phyloP scores from a whole-genome alignment of 345 rosid species.

The Melaleuca alternifolia region DNA sequence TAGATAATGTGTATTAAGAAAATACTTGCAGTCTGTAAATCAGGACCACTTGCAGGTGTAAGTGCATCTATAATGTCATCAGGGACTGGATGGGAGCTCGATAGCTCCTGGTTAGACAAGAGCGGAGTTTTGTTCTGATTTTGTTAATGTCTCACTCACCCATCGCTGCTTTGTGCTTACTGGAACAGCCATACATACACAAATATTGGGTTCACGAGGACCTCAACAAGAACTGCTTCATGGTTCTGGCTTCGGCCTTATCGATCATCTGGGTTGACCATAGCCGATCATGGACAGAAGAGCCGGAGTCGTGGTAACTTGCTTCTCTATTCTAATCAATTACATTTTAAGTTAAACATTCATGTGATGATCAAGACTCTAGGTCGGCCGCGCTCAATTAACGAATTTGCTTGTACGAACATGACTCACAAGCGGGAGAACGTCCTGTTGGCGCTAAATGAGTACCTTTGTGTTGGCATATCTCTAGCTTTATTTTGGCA shows the following conservation, averaged over 20 bases:
- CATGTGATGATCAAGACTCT: not conserved
- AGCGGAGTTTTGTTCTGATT: not conserved
- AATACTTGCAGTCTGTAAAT: not conserved
- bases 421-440: not conserved
- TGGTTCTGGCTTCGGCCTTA: not conserved
- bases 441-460: not conserved
- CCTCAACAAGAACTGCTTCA: not conserved
- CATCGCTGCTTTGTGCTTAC: not conserved
- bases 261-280: not conserved
- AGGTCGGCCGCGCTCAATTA: not conserved
- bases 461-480: not conserved
- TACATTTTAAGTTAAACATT: not conserved
- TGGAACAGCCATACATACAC: not conserved
- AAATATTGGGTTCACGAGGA: not conserved
- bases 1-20: not conserved
- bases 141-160: not conserved
- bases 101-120: not conserved
- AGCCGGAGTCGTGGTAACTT: not conserved
- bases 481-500: not conserved
- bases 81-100: not conserved
- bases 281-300: not conserved
- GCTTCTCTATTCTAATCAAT: not conserved
- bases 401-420: not conserved
- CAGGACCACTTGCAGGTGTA: not conserved
- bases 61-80: not conserved